Conservation (phyloP, 768 basidiomycete genomes). For the Exsudoporus frostii region DNA sequence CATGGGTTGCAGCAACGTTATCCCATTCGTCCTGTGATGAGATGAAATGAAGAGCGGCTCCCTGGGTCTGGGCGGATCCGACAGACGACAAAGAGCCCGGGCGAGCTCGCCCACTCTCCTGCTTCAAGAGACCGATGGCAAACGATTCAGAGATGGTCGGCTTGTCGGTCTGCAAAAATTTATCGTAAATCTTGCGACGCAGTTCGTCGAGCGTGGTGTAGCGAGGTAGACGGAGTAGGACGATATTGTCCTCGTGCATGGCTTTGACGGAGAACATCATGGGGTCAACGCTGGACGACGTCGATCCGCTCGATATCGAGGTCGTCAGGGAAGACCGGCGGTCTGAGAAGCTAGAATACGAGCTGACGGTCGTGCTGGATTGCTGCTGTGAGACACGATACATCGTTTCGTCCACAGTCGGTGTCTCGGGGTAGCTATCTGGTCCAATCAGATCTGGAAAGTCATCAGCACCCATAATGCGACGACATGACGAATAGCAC, state of each 20-base stretch:
- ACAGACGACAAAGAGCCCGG: conserved; percentile 35
- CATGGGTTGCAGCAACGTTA: conserved; percentile 39
- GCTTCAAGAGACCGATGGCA: conserved; percentile 51
- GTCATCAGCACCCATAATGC: not conserved
- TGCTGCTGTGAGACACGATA: conserved; percentile 8
- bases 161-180: conserved; percentile 62
- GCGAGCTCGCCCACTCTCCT: conserved; percentile 28
- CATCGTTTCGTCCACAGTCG: conserved; percentile 11
- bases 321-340: conserved; percentile 30
- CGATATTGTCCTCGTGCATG: conserved; percentile 55
- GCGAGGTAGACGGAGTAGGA: conserved; percentile 56
- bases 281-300: conserved; percentile 24
- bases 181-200: conserved; percentile 57
- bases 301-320: conserved; percentile 39
- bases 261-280: conserved; percentile 58
- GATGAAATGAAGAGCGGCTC: conserved; percentile 42
- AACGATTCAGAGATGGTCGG: conserved; percentile 53
- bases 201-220: conserved; percentile 49
- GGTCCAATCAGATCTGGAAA: conserved; percentile 25
- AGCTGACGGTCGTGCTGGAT: conserved; percentile 5
- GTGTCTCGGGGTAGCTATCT: conserved; percentile 20
- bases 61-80: conserved; percentile 19
- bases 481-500: not conserved
- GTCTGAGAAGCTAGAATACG: conserved; percentile 9
- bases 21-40: conserved; percentile 62